A percentile compares a stretch with the other conserved stretches of the same genome.
These are phyloP conservation scores for Silene vulgaris DNA, from an alignment of 179 eudicot genomes.

Conservation along the genomic window DNA sequence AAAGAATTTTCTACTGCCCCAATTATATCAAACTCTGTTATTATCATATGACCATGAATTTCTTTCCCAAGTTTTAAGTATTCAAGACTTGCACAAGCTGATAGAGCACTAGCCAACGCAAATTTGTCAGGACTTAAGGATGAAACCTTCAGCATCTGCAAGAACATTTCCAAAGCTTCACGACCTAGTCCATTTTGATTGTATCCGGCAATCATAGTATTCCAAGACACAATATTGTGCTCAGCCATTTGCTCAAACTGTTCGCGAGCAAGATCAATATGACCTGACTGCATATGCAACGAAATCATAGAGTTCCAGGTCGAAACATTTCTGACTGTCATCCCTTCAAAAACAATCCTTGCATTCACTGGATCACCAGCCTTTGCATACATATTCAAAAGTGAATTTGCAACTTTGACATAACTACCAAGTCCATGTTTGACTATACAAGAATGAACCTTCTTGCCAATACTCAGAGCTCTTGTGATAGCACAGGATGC, in stretches of 20 bases:
- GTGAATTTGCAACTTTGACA: conserved; percentile 41
- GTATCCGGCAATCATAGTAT: conserved; percentile 40
- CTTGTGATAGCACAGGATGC: conserved; percentile 37
- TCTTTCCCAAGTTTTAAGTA: conserved; percentile 36
- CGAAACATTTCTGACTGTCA: conserved; percentile 40
- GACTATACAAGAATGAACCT: conserved; percentile 37
- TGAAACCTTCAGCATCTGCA: conserved; percentile 33
- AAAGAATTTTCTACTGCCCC: conserved; percentile 55
- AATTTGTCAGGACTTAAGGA: conserved; percentile 37
- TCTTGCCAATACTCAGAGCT: conserved; percentile 29
- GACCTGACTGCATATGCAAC: conserved; percentile 45
- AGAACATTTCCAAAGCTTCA: conserved; percentile 36
- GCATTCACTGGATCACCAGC: conserved; percentile 36
- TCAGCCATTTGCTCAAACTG: conserved; percentile 41
- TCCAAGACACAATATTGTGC: conserved; percentile 43
- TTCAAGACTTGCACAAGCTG: conserved; percentile 38
- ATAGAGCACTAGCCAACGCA: conserved; percentile 45
- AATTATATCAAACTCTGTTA: conserved; percentile 29
- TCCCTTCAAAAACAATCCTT: conserved; percentile 33
- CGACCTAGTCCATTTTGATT: conserved; percentile 33
- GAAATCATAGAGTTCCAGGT: conserved; percentile 54
- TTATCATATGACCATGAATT: conserved; percentile 38
- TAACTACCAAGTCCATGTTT: conserved; percentile 38
- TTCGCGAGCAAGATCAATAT: conserved; percentile 34
- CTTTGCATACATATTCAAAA: conserved; percentile 48